Percentiles rank a stretch among this genome's conserved stretches.
These are phyloP conservation scores for Jasminum sambac DNA, from an alignment of 257 asterid genomes.

Conservation along the genomic window DNA sequence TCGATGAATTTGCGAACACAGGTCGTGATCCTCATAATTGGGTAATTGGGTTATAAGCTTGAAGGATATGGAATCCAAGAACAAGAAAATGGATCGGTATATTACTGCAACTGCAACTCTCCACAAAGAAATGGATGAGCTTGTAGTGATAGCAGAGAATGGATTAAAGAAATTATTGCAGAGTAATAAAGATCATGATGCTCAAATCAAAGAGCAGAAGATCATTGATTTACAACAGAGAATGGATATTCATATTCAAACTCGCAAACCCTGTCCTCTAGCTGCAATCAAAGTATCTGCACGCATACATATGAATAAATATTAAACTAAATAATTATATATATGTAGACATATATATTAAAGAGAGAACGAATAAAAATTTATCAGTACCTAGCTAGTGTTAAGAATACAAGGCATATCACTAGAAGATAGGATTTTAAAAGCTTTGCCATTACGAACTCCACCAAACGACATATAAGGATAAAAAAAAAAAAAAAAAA, in stretches of 20 bases:
- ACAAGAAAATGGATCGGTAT: slow-evolving; percentile 62
- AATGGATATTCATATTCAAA: slow-evolving; percentile 22
- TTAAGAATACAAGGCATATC: no score
- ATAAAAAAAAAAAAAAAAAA: no score
- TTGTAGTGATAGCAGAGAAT: slow-evolving; percentile 50
- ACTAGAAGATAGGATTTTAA: no score
- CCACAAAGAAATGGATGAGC: slow-evolving; percentile 74
- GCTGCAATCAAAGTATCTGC: no score
- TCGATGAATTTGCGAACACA: slow-evolving; percentile 63
- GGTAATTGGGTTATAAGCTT: slow-evolving; percentile 54
- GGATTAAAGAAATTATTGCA: slow-evolving; percentile 45
- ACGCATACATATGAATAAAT: no score
- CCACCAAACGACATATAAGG: no score
- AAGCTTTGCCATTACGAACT: no score
- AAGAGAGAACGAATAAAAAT: no score
- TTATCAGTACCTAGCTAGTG: no score
- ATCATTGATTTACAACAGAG: slow-evolving; percentile 66
- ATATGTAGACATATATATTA: no score
- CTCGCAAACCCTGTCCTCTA: background rate
- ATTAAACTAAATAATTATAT: no score
- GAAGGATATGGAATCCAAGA: slow-evolving; percentile 60
- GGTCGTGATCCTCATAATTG: slow-evolving; percentile 66
- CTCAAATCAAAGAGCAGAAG: slow-evolving; percentile 47
- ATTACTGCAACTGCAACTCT: slow-evolving; percentile 50
- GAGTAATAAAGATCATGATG: slow-evolving; percentile 24